Evolutionary conservation across 768 basidiomycete species (phyloP).

Genomic region (Lactifluus piperatus): DNA sequence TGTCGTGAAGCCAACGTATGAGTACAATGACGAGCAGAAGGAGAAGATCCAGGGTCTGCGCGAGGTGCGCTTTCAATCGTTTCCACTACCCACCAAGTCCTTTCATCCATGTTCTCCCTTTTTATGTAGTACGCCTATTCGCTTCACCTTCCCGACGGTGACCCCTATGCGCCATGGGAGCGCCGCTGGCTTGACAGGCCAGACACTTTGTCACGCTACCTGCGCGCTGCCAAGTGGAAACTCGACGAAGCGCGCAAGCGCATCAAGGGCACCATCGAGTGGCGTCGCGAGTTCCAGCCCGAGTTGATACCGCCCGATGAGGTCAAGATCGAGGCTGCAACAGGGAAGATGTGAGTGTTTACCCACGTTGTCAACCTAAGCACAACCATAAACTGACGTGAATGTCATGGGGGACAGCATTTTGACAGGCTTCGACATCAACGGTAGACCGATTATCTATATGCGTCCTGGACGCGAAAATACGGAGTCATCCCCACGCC

Average conservation of each 20-base stretch:
- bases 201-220: slow-evolving; percentile 66
- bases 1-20: slow-evolving; percentile 42
- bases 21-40: slow-evolving; percentile 57
- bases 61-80: slow-evolving; percentile 39
- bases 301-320: slow-evolving; percentile 79
- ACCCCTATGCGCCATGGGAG: slow-evolving; percentile 74
- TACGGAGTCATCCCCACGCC: slow-evolving; percentile 66
- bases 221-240: slow-evolving; percentile 84
- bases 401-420: slow-evolving; percentile 37
- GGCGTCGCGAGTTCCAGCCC: slow-evolving; percentile 79
- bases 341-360: slow-evolving; percentile 72
- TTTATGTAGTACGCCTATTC: slow-evolving; percentile 51
- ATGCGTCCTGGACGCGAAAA: slow-evolving; percentile 86
- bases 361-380: neutral
- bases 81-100: neutral
- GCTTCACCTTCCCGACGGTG: slow-evolving; percentile 53
- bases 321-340: slow-evolving; percentile 70
- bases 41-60: slow-evolving; percentile 50
- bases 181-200: slow-evolving; percentile 60
- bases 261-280: slow-evolving; percentile 70
- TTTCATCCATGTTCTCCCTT: neutral
- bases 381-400: neutral
- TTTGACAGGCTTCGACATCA: slow-evolving; percentile 76
- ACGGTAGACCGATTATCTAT: slow-evolving; percentile 82
- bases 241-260: slow-evolving; percentile 67